Percentiles rank a stretch among this genome's conserved stretches.
Conservation (phyloP, 116 monocot genomes). For the Dioscorea cayenensis region DNA sequence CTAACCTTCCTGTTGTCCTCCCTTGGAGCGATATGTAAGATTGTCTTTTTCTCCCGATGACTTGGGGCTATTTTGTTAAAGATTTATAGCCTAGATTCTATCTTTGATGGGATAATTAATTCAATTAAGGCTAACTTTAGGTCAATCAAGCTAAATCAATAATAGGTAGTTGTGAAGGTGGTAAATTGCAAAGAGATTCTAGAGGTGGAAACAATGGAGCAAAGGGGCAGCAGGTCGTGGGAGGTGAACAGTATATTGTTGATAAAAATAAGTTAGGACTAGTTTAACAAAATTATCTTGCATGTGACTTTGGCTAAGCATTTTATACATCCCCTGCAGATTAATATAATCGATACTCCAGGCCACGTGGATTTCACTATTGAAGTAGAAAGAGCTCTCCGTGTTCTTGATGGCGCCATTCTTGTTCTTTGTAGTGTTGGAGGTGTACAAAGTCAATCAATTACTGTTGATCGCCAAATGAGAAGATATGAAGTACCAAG, state of each 20-base stretch:
- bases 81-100: no score
- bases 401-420: constrained; percentile 98
- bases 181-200: no score
- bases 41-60: no score
- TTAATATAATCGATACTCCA: constrained; percentile 98
- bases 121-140: no score
- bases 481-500: constrained; percentile 96
- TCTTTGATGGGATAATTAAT: no score
- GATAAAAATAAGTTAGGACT: neutral
- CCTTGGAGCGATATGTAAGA: no score
- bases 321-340: constrained; percentile 31
- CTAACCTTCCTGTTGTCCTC: no score
- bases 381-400: constrained; percentile 95
- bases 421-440: constrained; percentile 98
- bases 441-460: constrained; percentile 97
- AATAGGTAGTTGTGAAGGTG: no score
- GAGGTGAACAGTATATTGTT: neutral
- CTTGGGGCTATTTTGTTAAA: no score
- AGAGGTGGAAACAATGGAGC: no score
- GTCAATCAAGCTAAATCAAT: no score
- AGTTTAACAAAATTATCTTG: neutral
- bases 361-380: constrained; percentile 99
- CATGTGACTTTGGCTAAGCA: neutral
- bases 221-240: no score
- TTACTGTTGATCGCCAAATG: constrained; percentile 98